These are phyloP conservation scores for Rhodotorula taiwanensis DNA, from an alignment of 768 basidiomycete genomes.

Conservation along the genomic window DNA sequence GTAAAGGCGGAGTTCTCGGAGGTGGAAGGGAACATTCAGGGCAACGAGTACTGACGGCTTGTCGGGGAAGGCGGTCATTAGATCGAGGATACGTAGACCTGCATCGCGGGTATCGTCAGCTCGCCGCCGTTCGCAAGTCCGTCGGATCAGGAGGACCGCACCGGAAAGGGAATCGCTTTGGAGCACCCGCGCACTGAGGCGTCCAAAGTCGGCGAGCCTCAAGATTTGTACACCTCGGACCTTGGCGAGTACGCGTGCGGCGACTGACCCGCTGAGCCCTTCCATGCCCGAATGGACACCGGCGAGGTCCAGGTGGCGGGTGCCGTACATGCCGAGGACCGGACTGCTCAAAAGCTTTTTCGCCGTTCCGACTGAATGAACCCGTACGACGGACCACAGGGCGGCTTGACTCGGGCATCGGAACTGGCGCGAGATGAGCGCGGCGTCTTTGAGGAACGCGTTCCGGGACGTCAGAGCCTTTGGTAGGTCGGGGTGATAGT, in stretches of 20 bases:
- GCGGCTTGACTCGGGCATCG: constrained; percentile 13
- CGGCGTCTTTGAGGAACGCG: not conserved
- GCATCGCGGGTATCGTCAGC: not conserved
- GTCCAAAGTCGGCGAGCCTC: constrained; percentile 24
- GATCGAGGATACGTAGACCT: constrained; percentile 10
- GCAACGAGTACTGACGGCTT: constrained; percentile 3
- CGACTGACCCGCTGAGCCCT: constrained; percentile 17
- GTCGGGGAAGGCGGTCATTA: constrained; percentile 25
- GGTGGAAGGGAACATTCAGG: constrained; percentile 20
- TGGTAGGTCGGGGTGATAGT: constrained; percentile 3
- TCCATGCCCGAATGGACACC: constrained; percentile 19
- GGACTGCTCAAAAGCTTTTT: constrained; percentile 1
- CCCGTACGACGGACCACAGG: constrained; percentile 4
- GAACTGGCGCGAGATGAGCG: constrained; percentile 5
- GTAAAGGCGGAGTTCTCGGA: constrained; percentile 12
- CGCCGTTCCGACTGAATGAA: not conserved
- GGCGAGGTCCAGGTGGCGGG: constrained; percentile 2
- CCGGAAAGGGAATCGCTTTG: constrained; percentile 19
- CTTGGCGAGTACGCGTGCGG: constrained; percentile 15
- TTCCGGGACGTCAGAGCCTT: not conserved
- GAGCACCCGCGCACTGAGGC: constrained; percentile 13
- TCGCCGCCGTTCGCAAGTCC: too few species aligned
- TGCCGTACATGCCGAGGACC: not conserved
- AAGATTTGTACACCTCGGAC: constrained; percentile 3
- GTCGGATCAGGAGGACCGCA: not conserved